Conservation (phyloP, 2,329 filamentous ascomycete genomes). For the Geoglossum cookeanum region DNA sequence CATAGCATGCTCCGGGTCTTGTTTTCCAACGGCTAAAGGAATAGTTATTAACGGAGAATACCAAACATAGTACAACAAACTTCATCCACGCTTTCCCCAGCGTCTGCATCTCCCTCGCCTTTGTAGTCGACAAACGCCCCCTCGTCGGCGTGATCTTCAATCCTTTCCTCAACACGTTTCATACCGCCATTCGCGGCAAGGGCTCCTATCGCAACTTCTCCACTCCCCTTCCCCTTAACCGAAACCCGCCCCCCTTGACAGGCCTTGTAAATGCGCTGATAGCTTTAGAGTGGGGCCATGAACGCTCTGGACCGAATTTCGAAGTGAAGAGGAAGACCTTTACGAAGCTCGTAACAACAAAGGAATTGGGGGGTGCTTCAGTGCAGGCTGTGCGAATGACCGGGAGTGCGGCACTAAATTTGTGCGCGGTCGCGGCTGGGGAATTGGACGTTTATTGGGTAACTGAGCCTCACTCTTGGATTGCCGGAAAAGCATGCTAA, state of each 20-base stretch:
- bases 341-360: constrained; percentile 33
- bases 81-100: constrained; percentile 60
- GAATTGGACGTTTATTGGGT: constrained; percentile 55
- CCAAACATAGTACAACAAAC: constrained; percentile 42
- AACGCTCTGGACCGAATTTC: constrained; percentile 50
- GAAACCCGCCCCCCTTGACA: constrained; percentile 32
- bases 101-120: constrained; percentile 58
- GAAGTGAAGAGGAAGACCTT: constrained; percentile 50
- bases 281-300: constrained; percentile 54
- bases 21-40: no score
- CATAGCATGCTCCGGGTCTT: not conserved
- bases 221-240: constrained; percentile 26
- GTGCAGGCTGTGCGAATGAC: constrained; percentile 53
- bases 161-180: constrained; percentile 51
- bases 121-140: constrained; percentile 42
- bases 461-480: not conserved
- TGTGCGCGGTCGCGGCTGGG: constrained; percentile 53
- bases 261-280: constrained; percentile 44
- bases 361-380: constrained; percentile 50
- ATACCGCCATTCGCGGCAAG: constrained; percentile 46
- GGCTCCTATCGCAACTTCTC: constrained; percentile 37
- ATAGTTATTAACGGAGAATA: not conserved
- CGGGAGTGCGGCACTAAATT: constrained; percentile 56
- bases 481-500: not conserved
- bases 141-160: constrained; percentile 63